Conservation (phyloP, 148 eudicot species). For the Talinum fruticosum region DNA sequence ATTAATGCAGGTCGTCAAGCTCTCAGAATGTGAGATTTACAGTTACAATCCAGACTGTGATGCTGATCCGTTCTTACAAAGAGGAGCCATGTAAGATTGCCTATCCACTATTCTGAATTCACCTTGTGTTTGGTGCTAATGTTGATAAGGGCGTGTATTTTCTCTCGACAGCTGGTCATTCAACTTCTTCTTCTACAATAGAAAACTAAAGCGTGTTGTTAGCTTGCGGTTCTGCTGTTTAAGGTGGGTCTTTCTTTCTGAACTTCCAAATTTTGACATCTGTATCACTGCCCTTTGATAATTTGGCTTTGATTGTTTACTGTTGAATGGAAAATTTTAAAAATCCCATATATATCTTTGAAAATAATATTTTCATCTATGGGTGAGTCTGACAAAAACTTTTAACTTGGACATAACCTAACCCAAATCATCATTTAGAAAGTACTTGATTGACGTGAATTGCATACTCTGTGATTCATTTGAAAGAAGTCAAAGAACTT, state of each 20-base stretch:
- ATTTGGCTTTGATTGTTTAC: too few species aligned
- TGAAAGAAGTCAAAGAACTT: background rate
- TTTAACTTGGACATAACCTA: too few species aligned
- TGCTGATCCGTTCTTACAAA: slow-evolving; percentile 77
- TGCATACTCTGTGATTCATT: background rate
- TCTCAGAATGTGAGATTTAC: slow-evolving; percentile 90
- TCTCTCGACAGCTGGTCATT: slow-evolving; percentile 78
- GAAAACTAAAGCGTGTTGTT: slow-evolving; percentile 85
- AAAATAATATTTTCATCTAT: too few species aligned
- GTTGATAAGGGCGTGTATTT: slow-evolving; percentile 1
- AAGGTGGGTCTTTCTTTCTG: slow-evolving; percentile 42
- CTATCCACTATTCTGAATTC: slow-evolving; percentile 8
- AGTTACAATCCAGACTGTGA: slow-evolving; percentile 84
- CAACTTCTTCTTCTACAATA: slow-evolving; percentile 91
- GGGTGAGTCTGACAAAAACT: too few species aligned
- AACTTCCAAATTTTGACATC: background rate
- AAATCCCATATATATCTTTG: too few species aligned
- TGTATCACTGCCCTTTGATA: too few species aligned
- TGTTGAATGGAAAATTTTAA: too few species aligned
- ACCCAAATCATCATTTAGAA: background rate
- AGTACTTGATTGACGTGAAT: background rate
- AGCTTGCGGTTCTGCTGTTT: slow-evolving; percentile 84
- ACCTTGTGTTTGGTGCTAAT: slow-evolving; percentile 2
- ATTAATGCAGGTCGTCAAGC: slow-evolving; percentile 67
- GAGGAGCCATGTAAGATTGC: slow-evolving; percentile 78